These are phyloP conservation scores for Bretschneidera sinensis DNA, from an alignment of 345 rosid species.

Conservation along the genomic window DNA sequence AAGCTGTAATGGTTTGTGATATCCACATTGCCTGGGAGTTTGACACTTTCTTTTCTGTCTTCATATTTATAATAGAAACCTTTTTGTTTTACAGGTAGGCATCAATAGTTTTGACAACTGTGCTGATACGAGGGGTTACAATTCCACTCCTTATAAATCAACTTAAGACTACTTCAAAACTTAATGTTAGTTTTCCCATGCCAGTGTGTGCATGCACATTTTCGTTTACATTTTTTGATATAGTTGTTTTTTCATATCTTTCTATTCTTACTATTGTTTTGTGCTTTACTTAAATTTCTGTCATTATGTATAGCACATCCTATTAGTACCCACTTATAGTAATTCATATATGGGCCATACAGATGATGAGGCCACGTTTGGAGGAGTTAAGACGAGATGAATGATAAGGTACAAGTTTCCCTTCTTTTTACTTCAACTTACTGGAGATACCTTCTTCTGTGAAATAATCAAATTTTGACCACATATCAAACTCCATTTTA, in stretches of 20 bases:
- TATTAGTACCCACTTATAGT: not conserved
- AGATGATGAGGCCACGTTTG: conserved; percentile 42
- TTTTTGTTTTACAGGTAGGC: conserved; percentile 38
- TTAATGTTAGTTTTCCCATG: conserved; percentile 27
- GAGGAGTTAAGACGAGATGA: conserved; percentile 38
- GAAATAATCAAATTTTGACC: no score
- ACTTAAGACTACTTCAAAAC: conserved; percentile 38
- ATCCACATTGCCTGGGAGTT: no score
- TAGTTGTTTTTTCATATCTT: no score
- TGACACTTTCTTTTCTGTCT: no score
- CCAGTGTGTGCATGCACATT: not conserved
- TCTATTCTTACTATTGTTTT: no score
- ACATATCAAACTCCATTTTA: no score
- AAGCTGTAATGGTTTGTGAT: no score
- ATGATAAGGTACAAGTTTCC: conserved; percentile 24
- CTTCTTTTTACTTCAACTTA: not conserved
- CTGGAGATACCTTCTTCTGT: no score
- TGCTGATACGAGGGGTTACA: conserved; percentile 39
- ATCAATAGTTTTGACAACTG: conserved; percentile 43
- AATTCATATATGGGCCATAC: conserved; percentile 11
- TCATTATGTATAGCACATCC: conserved; percentile 1
- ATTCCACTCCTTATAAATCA: conserved; percentile 43
- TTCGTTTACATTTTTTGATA: no score
- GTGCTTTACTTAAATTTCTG: not conserved
- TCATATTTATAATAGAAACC: no score